Conservation (phyloP, 2,329 filamentous ascomycete species). For the Diaporthe sp. region DNA sequence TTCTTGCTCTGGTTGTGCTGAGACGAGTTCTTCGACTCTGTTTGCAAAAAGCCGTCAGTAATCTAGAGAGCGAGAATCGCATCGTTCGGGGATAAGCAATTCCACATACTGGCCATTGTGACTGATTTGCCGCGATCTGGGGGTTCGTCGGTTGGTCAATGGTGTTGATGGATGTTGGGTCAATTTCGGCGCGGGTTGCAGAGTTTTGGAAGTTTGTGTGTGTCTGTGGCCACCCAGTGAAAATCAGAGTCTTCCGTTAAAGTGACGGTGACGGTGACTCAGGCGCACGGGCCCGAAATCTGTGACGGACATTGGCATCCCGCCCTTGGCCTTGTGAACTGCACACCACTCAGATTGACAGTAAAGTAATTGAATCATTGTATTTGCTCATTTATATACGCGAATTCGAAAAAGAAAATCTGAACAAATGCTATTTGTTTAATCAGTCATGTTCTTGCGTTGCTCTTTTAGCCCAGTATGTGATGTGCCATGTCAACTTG, state of each 20-base stretch:
- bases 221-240: slow-evolving; percentile 21
- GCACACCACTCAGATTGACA: not conserved
- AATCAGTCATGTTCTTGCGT: not conserved
- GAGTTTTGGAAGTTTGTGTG: slow-evolving; percentile 43
- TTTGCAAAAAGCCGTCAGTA: slow-evolving; percentile 47
- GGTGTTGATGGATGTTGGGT: slow-evolving; percentile 35
- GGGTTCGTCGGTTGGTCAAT: slow-evolving; percentile 39
- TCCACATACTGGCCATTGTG: slow-evolving; percentile 79
- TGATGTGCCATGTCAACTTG: not conserved
- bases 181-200: slow-evolving; percentile 38
- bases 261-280: not conserved
- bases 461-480: slow-evolving; percentile 1
- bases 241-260: slow-evolving; percentile 17
- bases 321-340: not conserved
- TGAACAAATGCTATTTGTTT: not conserved
- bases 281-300: not conserved
- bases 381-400: slow-evolving; percentile 11
- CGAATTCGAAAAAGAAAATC: not conserved
- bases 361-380: not conserved
- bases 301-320: too few relatives aligned
- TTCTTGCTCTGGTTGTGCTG: slow-evolving; percentile 99
- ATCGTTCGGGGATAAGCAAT: slow-evolving; percentile 1
- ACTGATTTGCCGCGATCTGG: slow-evolving; percentile 57
- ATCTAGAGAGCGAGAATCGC: not conserved
- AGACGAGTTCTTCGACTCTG: slow-evolving; percentile 99